Evolutionary conservation across 202 grass and related monocot genomes (phyloP).

Genomic region (Schoenoplectus triqueter): DNA sequence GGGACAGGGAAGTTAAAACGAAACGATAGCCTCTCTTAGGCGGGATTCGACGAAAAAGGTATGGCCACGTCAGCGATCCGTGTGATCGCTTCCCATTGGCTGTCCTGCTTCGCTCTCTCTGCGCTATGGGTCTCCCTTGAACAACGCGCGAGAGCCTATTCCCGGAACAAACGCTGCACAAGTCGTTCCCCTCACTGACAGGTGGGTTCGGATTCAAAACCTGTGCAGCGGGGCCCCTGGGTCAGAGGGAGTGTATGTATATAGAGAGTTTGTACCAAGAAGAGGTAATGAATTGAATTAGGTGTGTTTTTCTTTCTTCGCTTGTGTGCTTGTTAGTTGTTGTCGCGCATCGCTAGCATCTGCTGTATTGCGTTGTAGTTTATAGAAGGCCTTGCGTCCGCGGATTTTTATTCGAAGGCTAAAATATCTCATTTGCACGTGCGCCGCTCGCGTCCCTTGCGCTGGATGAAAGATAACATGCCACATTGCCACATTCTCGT

Average conservation of each 20-base stretch:
- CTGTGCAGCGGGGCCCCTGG: not conserved
- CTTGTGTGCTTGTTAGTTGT: conserved; percentile 22
- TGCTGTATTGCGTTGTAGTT: conserved; percentile 22
- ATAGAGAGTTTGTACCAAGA: conserved; percentile 35
- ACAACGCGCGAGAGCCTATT: conserved; percentile 7
- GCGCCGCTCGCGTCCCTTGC: not conserved
- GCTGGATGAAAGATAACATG: not conserved
- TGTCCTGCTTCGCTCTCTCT: not conserved
- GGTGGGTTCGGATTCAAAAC: not conserved
- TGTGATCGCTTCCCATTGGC: conserved; percentile 45
- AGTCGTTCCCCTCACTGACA: not conserved
- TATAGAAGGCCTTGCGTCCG: conserved; percentile 42
- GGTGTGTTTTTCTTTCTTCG: conserved; percentile 30
- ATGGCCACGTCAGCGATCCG: conserved; percentile 84
- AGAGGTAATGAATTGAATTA: conserved; percentile 28
- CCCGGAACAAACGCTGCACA: conserved; percentile 25
- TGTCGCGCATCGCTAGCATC: not conserved
- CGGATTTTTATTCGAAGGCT: conserved; percentile 10
- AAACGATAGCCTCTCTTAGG: conserved; percentile 35
- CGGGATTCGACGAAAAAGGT: conserved; percentile 57
- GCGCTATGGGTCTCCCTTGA: conserved; percentile 30
- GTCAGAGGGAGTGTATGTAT: conserved; percentile 5
- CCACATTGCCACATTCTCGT: not conserved
- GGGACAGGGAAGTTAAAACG: not conserved
- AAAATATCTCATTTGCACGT: conserved; percentile 32